Evolutionary conservation across 2,329 filamentous ascomycete species (phyloP), one percentile per base, ranked within the genome.

Genomic region (Hypomyces perniciosus): DNA sequence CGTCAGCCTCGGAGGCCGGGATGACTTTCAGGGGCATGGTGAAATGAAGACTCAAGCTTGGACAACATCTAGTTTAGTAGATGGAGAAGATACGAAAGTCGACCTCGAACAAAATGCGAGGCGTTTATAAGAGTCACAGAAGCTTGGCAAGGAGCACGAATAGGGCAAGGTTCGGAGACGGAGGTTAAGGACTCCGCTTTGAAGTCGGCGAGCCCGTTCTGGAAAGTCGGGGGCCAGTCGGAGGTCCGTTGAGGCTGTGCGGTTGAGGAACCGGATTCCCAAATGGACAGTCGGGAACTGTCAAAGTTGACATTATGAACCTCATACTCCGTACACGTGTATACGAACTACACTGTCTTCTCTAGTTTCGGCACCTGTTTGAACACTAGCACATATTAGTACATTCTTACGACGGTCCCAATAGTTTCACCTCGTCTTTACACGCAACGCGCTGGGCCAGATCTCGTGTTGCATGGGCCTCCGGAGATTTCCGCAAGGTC

Each of bases 1-100:
- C 66, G 57, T 74, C 72, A 35, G 61, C 61, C 39, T 62, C 65
- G 5, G 56, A 64, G 13, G 69, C 68, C 26, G 60, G 58, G 7
- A 64, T 57, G 10, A 72, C 56, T 57, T 66, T 54, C 28, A 75
- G 68, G 40, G 67, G 62, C 72, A 74, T 74, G 7, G 8, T 53
- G 13, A 20, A 9, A 20, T 20, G 3, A 20, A 3, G 20, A 20
- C 20, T 20, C 3, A 20, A 20, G 20, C 20, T 20, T 20, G 20
- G 20, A 20, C 20, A 20, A 20, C 20, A 3, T 20, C 20, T 20
- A 20, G 20, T 20, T 20, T 20, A 20, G 20, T n/a, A 31, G 20
- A 40, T 5, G 37, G 12, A 35, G n/a, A 30, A 29, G 39, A 7
- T 20, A 44, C n/a, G 26, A 35, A 9, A 27, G 28, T 34, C 34